Base-by-base conservation (phyloP, 2,329 filamentous ascomycete species). In the Coniosporium tulheliwenetii region DNA sequence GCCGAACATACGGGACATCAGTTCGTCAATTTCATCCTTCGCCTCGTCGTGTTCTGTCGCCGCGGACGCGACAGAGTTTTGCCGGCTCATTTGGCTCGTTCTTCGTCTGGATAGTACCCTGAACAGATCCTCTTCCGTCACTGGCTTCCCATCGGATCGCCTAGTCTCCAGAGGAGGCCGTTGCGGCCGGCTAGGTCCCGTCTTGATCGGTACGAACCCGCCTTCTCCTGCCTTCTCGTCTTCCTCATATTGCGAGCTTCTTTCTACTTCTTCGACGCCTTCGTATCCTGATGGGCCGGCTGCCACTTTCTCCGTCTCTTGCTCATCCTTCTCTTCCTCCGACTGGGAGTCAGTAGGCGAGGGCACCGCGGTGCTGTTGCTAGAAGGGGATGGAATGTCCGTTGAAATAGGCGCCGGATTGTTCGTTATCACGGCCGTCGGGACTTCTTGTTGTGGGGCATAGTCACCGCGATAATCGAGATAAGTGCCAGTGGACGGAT, bases 1-100 rank as follows among this genome's bases (percentile, higher is more conserved):
- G 5, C 80, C 80, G 50, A 84, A 85, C 70, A 85, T 81, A 2
- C 73, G 73, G 0, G 77, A 81, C 64, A 85, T 75, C 33, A 83
- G 59, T 9, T 65, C 63, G 39, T 77, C 66, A 30, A 79, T 71
- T 49, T 77, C 73, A n/a, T 64, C 63, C 37, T 63, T 61, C 37
- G 67, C 67, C 4, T 64, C 58, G 1, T 39, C 26, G 9, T 45
- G 41, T 37, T 48, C 52, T 5, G 50, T 45, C 0, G 50, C 49
- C 36, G 46, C 40, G 9, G 47, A 50, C 8, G 37, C 41, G 8
- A 16, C 13, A 15, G 19, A 14, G 19, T 16, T 14, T 16, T 33
- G 15, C 2, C 52, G 48, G n/a, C 47, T 47, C 16, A 58, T 45
- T 8, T 55, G 51, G 5, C 51, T 56, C 0, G 68, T 70, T n/a